Base-by-base conservation (phyloP, 345 rosid species). In the Punica granatum region DNA sequence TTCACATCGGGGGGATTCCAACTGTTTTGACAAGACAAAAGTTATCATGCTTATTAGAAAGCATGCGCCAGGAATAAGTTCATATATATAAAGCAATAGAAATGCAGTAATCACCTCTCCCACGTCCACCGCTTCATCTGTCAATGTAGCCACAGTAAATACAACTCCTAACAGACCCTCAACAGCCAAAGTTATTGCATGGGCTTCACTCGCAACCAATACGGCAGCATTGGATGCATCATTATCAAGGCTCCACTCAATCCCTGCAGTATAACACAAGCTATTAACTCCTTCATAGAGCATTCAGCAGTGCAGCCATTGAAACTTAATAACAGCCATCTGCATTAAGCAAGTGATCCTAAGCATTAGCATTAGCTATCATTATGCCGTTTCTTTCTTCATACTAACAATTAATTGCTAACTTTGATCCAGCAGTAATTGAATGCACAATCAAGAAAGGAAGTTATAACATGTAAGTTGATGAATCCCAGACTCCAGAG, bases 191-290 rank as follows among this genome's bases (percentile, higher is more conserved):
- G 88, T 86, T 74, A 93, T 86, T 69, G 97, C 92, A 83, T 93
- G 98, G 68, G 97, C 99, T 84, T 94, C 99, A 80, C 98, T 91
- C n/a, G 98, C 99, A 84, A 89, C 96, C 76, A 94, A 77, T 72
- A 94, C 99, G 23, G 98, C 86, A 69, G 93, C 86, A 83, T 88
- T 94, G 67, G 99, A 86, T 71, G 96, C 98, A 79, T 94, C 99
- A 81, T 91, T 88, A 73, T 94, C 98, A 70, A 94, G 96, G 68
- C 85, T 94, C 99, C 99, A 94, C 75, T 94, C 98, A 74, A 93
- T 80, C 56, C 98, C 98, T 93, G 84, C 76, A 82, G 41, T 60
- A 39, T 34, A 68, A 46, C 6, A 58, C 54, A 60, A 68, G 44
- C 36, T 23, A 21, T 59, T 7, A 41, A 21, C 59, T 68, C 37